Evolutionary conservation across 2,329 filamentous ascomycete genomes (phyloP).

Genomic region (Fusarium sp.): DNA sequence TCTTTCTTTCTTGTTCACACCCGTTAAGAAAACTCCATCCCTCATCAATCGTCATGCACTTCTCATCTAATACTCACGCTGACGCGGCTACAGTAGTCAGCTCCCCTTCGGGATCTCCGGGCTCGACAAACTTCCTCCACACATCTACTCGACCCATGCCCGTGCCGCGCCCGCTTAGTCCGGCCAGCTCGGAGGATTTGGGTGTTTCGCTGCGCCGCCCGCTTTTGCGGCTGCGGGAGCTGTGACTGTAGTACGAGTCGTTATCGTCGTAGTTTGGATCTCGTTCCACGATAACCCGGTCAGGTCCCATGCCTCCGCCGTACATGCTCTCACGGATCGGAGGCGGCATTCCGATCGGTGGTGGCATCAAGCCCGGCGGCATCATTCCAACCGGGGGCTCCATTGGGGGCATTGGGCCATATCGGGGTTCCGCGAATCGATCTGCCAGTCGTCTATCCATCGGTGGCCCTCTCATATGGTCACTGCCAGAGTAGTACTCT

Average conservation of each 20-base stretch:
- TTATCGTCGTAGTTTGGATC: constrained; percentile 50
- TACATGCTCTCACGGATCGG: constrained; percentile 35
- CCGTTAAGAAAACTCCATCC: constrained; percentile 14
- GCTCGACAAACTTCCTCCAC: constrained; percentile 62
- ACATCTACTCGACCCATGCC: constrained; percentile 62
- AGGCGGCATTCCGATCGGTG: constrained; percentile 51
- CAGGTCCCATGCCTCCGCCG: constrained; percentile 31
- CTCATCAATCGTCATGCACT: constrained; percentile 16
- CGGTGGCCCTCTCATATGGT: constrained; percentile 57
- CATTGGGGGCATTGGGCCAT: constrained; percentile 35
- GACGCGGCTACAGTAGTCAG: constrained; percentile 25
- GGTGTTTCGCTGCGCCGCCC: constrained; percentile 45
- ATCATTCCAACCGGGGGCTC: constrained; percentile 36
- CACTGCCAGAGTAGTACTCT: constrained; percentile 60
- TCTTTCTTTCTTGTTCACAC: not conserved
- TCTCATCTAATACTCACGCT: constrained; percentile 3
- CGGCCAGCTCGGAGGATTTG: constrained; percentile 60
- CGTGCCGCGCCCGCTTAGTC: constrained; percentile 57
- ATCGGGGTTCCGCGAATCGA: constrained; percentile 60
- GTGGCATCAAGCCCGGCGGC: constrained; percentile 40
- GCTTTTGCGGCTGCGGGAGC: constrained; percentile 45
- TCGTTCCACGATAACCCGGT: constrained; percentile 45
- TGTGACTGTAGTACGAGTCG: constrained; percentile 43
- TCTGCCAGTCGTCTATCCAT: constrained; percentile 64
- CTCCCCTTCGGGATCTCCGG: constrained; percentile 54